Conservation (phyloP, 2,329 filamentous ascomycete species). For the Hypoxylon sp. region DNA sequence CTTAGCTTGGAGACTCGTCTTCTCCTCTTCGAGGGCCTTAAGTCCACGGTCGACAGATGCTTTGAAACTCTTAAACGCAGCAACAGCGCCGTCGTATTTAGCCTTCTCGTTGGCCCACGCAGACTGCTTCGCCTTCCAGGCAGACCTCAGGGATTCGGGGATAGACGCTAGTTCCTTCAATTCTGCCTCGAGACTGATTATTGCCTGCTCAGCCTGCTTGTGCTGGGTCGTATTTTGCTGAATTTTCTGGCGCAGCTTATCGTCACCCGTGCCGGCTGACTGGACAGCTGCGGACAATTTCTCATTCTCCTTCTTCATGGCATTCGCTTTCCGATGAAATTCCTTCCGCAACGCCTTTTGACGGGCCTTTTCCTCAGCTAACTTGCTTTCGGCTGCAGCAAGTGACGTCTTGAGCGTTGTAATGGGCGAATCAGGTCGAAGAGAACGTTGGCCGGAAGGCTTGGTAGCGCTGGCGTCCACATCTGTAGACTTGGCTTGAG, state of each 20-base stretch:
- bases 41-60: constrained; percentile 73
- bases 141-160: constrained; percentile 72
- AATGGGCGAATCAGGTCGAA: constrained; percentile 81
- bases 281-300: constrained; percentile 75
- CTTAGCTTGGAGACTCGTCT: constrained; percentile 74
- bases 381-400: constrained; percentile 77
- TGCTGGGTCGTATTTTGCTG: constrained; percentile 82
- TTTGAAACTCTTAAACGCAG: constrained; percentile 71
- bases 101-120: constrained; percentile 69
- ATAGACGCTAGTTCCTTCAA: constrained; percentile 76
- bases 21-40: constrained; percentile 74
- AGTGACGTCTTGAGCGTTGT: constrained; percentile 85
- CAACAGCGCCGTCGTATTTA: constrained; percentile 71
- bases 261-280: constrained; percentile 80
- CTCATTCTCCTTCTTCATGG: constrained; percentile 81
- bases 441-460: constrained; percentile 69
- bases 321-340: constrained; percentile 77
- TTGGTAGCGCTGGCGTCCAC: constrained; percentile 54
- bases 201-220: constrained; percentile 73
- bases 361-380: constrained; percentile 77
- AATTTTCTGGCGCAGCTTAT: constrained; percentile 81
- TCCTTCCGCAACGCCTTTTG: constrained; percentile 82
- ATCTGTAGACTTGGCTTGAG: constrained; percentile 64
- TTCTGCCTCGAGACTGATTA: constrained; percentile 68
- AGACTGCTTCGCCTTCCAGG: constrained; percentile 69